Percentiles rank a stretch among this genome's conserved stretches.
phyloP scores from a whole-genome alignment of 805 yeast genomes.

The Myxozyma neotropica region DNA sequence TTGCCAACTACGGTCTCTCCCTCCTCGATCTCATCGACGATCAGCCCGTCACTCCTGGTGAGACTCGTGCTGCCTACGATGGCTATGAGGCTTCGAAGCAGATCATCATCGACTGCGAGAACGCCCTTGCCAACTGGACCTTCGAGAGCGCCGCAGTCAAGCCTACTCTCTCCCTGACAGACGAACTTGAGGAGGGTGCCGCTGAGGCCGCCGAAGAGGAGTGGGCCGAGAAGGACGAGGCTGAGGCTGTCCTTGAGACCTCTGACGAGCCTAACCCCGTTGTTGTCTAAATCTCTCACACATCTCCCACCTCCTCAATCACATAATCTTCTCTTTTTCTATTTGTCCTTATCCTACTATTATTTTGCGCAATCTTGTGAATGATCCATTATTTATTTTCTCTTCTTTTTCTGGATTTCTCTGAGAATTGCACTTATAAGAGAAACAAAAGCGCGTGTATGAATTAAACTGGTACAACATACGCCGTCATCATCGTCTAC shows the following conservation, averaged over 20 bases:
- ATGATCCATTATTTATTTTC: neutral
- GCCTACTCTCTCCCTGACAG: slow-evolving; percentile 62
- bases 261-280: slow-evolving; percentile 3
- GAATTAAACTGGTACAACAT: neutral
- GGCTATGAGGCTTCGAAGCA: slow-evolving; percentile 98
- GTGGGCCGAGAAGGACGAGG: slow-evolving; percentile 13
- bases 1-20: slow-evolving; percentile 99
- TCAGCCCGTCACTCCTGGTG: slow-evolving; percentile 98
- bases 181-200: slow-evolving; percentile 27
- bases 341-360: neutral
- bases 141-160: slow-evolving; percentile 92
- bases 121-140: slow-evolving; percentile 95
- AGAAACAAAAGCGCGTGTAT: slow-evolving; percentile 9
- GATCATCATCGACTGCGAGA: slow-evolving; percentile 95
- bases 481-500: no score
- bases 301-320: neutral
- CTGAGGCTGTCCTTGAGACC: neutral
- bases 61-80: slow-evolving; percentile 96
- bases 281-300: neutral
- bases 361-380: neutral
- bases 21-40: slow-evolving; percentile 93
- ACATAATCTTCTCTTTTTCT: neutral
- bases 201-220: slow-evolving; percentile 13
- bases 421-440: neutral
- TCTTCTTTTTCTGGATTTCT: neutral